These are phyloP conservation scores for Volvox reticuliferus DNA, from an alignment of 139 green algal genomes.

Conservation along the genomic window DNA sequence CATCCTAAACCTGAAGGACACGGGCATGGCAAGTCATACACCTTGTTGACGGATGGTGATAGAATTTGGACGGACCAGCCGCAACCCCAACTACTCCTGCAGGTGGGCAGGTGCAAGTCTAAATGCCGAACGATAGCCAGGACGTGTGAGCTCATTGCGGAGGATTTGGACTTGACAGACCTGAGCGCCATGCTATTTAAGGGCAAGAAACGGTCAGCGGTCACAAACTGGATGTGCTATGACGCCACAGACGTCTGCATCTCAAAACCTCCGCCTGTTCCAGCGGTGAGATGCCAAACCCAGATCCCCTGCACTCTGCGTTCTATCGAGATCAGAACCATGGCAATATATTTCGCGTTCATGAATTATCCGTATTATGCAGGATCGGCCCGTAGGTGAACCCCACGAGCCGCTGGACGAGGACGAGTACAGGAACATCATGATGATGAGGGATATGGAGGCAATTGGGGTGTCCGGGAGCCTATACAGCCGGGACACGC, in stretches of 20 bases:
- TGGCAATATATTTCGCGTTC: too few relatives aligned
- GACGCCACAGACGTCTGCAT: slow-evolving; percentile 73
- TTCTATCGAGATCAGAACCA: too few relatives aligned
- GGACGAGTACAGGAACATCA: slow-evolving; percentile 51
- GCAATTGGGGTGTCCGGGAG: slow-evolving; percentile 72
- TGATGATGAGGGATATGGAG: slow-evolving; percentile 70
- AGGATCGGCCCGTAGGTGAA: slow-evolving; percentile 53
- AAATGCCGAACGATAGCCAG: slow-evolving; percentile 87
- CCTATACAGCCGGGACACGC: slow-evolving; percentile 75
- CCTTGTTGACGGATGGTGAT: background rate
- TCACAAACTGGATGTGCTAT: slow-evolving; percentile 73
- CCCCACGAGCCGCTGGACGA: slow-evolving; percentile 50
- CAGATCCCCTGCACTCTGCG: too few relatives aligned
- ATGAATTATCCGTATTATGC: background rate
- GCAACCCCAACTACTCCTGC: background rate
- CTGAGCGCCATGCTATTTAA: slow-evolving; percentile 59
- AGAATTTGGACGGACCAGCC: background rate
- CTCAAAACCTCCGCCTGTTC: slow-evolving; percentile 66
- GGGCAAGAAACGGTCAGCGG: slow-evolving; percentile 47
- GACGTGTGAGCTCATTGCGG: slow-evolving; percentile 76
- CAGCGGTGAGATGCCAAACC: slow-evolving; percentile 54
- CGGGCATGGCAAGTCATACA: slow-evolving; percentile 55
- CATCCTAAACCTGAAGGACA: slow-evolving; percentile 75
- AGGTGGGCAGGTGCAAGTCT: slow-evolving; percentile 58
- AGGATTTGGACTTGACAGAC: slow-evolving; percentile 77